Evolutionary conservation across 2,329 filamentous ascomycete genomes (phyloP), one percentile per base, ranked within the genome.

Genomic region (Leptographium procerum): DNA sequence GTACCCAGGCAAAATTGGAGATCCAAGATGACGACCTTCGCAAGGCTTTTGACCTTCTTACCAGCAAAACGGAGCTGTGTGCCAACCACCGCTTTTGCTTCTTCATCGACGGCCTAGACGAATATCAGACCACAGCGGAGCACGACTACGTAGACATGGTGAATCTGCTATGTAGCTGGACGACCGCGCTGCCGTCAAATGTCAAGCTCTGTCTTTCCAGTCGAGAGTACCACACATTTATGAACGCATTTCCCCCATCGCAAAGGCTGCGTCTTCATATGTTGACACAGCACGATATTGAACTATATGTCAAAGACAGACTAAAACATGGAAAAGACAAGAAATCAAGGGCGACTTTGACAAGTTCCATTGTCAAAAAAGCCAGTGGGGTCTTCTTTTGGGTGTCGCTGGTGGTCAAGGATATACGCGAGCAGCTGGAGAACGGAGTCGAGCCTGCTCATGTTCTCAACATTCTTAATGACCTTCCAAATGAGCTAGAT

Each of bases 41-140:
- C 2, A 4, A 26, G 13, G 55, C 19, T 2, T 36, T 57, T 24
- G 6, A 33, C 5, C 4, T 3, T 10, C 50, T 57, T 22, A 19
- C 48, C 6, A 33, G 8, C 19, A 29, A 11, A 19, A 14, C n/a
- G 28, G 19, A 31, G 5, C 16, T 47, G 3, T 31, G 5, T 6
- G 29, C 4, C 1, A 7, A n/a, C 2, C 28, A 58, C 34, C 29
- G n/a, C 5, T 55, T 33, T 14, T 58, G 57, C 31, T 55, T 58
- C 26, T 58, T 58, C 19, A 55, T 58, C 22, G 57, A 58, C 47
- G 52, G 28, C 34, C 52, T 60, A 3, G 59, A 60, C 36, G 59
- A 60, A 40, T 58, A 50, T 11, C 43, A 60, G 33, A 14, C 52
- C 26, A 36, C 7, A n/a, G 54, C 28, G 45, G 1, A 48, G 13